Percentiles rank a stretch among this genome's conserved stretches.
These are phyloP conservation scores for Kluyveromyces marxianus DNA, from an alignment of 1,139 yeast species.

Conservation along the genomic window DNA sequence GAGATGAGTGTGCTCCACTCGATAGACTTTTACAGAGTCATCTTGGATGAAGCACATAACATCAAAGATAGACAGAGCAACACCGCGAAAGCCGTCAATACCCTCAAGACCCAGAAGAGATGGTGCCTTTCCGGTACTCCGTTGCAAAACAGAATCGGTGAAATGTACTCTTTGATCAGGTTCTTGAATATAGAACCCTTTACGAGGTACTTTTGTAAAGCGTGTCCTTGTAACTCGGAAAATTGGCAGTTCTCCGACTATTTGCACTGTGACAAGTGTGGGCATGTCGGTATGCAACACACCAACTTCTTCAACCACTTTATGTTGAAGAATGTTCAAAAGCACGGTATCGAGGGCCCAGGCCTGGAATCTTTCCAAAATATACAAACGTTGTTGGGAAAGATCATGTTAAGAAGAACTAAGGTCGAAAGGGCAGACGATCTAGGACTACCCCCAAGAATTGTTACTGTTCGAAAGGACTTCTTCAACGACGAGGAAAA, in stretches of 20 bases:
- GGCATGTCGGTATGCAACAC: slow-evolving; percentile 90
- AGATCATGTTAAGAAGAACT: slow-evolving; percentile 87
- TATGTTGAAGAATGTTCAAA: slow-evolving; percentile 85
- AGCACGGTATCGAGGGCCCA: slow-evolving; percentile 70
- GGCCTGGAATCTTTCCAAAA: slow-evolving; percentile 73
- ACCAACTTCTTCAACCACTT: slow-evolving; percentile 93
- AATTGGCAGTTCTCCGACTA: slow-evolving; percentile 82
- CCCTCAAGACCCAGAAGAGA: slow-evolving; percentile 58
- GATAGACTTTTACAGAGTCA: slow-evolving; percentile 77
- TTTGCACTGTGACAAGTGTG: slow-evolving; percentile 78
- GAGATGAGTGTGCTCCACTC: slow-evolving; percentile 71
- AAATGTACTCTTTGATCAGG: slow-evolving; percentile 82
- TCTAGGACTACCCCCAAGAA: slow-evolving; percentile 90
- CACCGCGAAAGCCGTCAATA: slow-evolving; percentile 86
- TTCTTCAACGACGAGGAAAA: slow-evolving; percentile 89
- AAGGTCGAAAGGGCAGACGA: slow-evolving; percentile 96
- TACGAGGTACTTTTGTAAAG: slow-evolving; percentile 82
- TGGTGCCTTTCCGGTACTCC: slow-evolving; percentile 97
- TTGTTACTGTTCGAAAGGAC: slow-evolving; percentile 80
- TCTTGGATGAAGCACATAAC: slow-evolving; percentile 94
- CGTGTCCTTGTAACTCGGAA: slow-evolving; percentile 72
- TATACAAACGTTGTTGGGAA: slow-evolving; percentile 62
- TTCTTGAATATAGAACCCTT: slow-evolving; percentile 81
- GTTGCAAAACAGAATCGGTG: slow-evolving; percentile 91
- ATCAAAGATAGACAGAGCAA: slow-evolving; percentile 91